Conservation (phyloP, 768 basidiomycete species). For the Russula sp. region DNA sequence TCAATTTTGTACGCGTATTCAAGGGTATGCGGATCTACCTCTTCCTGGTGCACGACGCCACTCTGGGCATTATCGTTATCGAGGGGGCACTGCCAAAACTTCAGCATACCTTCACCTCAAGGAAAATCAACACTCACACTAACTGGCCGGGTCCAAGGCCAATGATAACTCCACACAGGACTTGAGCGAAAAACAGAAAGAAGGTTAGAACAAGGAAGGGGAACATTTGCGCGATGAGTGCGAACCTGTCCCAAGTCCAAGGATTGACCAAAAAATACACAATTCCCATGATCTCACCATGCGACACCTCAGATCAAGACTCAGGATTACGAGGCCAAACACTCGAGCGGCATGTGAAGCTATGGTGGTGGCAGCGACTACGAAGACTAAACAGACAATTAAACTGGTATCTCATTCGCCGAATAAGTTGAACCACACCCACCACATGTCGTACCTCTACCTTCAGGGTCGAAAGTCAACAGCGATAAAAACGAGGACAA, state of each 20-base stretch:
- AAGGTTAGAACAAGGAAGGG: background rate
- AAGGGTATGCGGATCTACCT: background rate
- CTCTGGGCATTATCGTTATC: background rate
- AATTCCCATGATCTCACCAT: conserved; percentile 5
- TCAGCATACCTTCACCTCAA: background rate
- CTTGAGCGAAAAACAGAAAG: background rate
- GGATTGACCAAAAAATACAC: conserved; percentile 7
- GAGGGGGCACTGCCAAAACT: background rate
- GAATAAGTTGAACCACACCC: background rate
- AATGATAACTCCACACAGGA: background rate
- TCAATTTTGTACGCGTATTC: background rate
- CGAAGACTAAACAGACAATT: conserved; percentile 13
- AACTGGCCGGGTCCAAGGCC: conserved; percentile 10
- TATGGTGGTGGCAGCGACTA: conserved; percentile 5
- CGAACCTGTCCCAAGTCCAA: conserved; percentile 16
- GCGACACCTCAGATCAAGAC: conserved; percentile 11
- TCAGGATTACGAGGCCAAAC: conserved; percentile 12
- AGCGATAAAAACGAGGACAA: conserved; percentile 20
- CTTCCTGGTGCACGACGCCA: conserved; percentile 8
- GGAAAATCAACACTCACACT: background rate
- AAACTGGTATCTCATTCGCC: background rate
- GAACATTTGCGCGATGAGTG: background rate
- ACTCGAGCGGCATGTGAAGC: conserved; percentile 15
- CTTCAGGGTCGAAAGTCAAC: conserved; percentile 2
- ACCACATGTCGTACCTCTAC: conserved; percentile 3